Percentiles rank a stretch among this genome's conserved stretches.
Conservation (phyloP, 1,139 yeast species). For the Yamadazyma membranifaciens region DNA sequence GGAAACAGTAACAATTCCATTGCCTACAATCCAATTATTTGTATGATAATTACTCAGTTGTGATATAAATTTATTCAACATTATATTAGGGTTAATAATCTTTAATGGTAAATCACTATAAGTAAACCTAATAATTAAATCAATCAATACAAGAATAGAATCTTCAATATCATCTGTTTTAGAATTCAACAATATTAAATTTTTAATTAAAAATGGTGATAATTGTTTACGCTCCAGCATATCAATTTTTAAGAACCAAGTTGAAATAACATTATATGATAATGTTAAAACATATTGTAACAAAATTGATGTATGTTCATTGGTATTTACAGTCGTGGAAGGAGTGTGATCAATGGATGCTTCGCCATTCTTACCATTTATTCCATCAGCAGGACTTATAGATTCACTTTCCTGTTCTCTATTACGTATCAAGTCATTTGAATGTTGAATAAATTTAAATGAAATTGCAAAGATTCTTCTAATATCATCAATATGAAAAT, state of each 20-base stretch:
- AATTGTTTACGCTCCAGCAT: constrained; percentile 57
- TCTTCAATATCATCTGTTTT: constrained; percentile 34
- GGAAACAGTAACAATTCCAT: constrained; percentile 55
- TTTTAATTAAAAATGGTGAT: constrained; percentile 62
- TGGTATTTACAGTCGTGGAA: constrained; percentile 38
- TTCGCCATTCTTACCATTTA: neutral
- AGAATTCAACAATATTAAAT: constrained; percentile 44
- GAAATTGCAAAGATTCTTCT: constrained; percentile 82
- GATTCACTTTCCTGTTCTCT: constrained; percentile 9
- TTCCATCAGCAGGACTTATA: constrained; percentile 8
- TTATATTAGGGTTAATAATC: constrained; percentile 27
- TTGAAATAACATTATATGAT: constrained; percentile 67
- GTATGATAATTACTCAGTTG: constrained; percentile 22
- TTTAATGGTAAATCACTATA: constrained; percentile 62
- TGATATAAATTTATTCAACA: constrained; percentile 14
- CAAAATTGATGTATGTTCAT: constrained; percentile 45
- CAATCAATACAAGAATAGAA: constrained; percentile 63
- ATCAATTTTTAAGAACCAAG: constrained; percentile 71
- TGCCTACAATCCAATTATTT: constrained; percentile 64
- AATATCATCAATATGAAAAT: constrained; percentile 74
- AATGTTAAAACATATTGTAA: constrained; percentile 61
- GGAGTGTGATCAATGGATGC: constrained; percentile 38
- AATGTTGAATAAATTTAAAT: constrained; percentile 73
- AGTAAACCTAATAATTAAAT: constrained; percentile 66
- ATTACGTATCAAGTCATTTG: constrained; percentile 47